These are phyloP conservation scores for Lavandula angustifolia DNA, from an alignment of 257 asterid genomes.

Conservation along the genomic window DNA sequence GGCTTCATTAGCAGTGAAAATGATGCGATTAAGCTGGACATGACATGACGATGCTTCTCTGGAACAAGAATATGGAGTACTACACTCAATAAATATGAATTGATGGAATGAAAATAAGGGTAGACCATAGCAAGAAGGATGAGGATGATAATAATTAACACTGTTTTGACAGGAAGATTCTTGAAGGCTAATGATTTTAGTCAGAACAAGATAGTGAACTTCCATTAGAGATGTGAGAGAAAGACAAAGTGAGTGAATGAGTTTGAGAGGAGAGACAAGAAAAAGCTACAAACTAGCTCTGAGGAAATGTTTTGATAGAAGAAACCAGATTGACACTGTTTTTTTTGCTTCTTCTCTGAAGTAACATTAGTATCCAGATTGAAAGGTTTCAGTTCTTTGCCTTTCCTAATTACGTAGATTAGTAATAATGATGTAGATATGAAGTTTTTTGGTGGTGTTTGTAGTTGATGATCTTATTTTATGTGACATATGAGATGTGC, in stretches of 20 bases:
- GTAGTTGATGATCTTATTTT: not conserved
- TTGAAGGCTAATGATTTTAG: not conserved
- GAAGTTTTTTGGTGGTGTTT: not conserved
- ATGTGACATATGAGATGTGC: conserved; percentile 18
- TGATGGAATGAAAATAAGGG: too few species aligned
- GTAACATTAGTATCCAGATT: not conserved
- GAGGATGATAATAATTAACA: too few species aligned
- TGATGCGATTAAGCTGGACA: not conserved
- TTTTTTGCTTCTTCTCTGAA: too few species aligned
- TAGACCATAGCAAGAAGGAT: too few species aligned
- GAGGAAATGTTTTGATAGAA: not conserved
- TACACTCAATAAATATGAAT: too few species aligned
- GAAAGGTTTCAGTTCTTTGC: not conserved
- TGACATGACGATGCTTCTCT: not conserved
- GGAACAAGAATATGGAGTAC: not conserved
- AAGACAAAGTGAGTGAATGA: too few species aligned
- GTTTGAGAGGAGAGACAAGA: conserved; percentile 3
- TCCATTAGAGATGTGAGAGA: too few species aligned
- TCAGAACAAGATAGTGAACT: too few species aligned
- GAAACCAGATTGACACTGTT: not conserved
- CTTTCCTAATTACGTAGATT: not conserved
- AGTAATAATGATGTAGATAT: not conserved
- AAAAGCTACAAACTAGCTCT: not conserved
- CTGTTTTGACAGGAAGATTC: not conserved
- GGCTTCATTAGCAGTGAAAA: not conserved